Conservation (phyloP, 169 alveolate genomes). For the Plasmodium cynomolgi region DNA sequence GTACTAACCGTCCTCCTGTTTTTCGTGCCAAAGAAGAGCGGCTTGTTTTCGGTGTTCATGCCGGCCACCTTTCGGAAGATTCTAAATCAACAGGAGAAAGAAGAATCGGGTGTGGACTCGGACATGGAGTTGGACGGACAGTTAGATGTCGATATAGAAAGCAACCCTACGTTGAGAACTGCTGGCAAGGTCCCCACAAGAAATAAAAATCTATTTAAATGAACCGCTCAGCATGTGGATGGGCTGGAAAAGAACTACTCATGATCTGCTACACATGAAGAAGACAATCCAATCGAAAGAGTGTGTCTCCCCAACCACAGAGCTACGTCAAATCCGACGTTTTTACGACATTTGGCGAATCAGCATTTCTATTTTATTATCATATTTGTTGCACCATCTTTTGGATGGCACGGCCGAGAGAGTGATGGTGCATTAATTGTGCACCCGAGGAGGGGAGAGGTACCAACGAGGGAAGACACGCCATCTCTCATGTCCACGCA, state of each 20-base stretch:
- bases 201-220: not conserved
- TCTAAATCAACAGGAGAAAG: not conserved
- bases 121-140: not conserved
- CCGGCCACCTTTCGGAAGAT: not conserved
- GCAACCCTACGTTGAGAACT: not conserved
- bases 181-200: not conserved
- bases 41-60: not conserved
- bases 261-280: not conserved
- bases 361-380: not conserved
- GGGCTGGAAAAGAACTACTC: not conserved
- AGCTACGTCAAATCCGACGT: not conserved
- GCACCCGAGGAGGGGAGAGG: not conserved
- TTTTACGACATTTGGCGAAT: not conserved
- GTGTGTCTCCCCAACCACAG: not conserved
- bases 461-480: not conserved
- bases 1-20: constrained; percentile 5
- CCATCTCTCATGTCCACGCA: not conserved
- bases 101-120: not conserved
- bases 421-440: not conserved
- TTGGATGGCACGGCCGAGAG: not conserved
- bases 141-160: not conserved
- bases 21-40: constrained; percentile 19
- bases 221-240: not conserved
- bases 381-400: not conserved
- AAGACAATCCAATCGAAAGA: not conserved